These are phyloP conservation scores for Cladosporium sp. DNA, from an alignment of 2,329 filamentous ascomycete genomes.

Conservation along the genomic window DNA sequence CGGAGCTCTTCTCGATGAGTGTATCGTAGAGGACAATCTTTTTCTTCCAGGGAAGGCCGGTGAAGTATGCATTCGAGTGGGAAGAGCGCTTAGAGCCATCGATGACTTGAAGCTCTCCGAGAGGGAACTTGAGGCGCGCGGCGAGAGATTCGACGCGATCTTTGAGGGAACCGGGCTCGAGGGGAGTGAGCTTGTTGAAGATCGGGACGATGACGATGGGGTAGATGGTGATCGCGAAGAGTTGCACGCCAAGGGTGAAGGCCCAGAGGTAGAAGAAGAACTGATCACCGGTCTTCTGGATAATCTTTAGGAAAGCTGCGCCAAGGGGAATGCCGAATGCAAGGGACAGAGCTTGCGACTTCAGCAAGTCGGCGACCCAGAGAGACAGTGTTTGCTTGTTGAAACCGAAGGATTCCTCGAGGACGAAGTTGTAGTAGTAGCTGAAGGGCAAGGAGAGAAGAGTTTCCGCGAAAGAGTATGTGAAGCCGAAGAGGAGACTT, in stretches of 20 bases:
- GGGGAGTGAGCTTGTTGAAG: constrained; percentile 96
- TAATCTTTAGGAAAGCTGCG: constrained; percentile 86
- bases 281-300: constrained; percentile 85
- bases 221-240: constrained; percentile 95
- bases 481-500: constrained; percentile 86
- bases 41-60: constrained; percentile 98
- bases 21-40: constrained; percentile 99
- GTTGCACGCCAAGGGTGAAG: constrained; percentile 82
- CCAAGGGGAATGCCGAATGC: constrained; percentile 82
- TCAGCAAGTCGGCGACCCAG: constrained; percentile 86
- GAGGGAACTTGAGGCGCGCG: constrained; percentile 79
- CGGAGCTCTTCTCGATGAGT: constrained; percentile 88
- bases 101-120: constrained; percentile 91
- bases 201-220: constrained; percentile 88
- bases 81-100: constrained; percentile 84
- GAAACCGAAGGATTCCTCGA: constrained; percentile 97
- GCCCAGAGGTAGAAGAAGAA: constrained; percentile 99
- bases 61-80: constrained; percentile 93
- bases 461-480: constrained; percentile 78
- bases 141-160: constrained; percentile 80
- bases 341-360: constrained; percentile 77
- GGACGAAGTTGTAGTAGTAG: constrained; percentile 90
- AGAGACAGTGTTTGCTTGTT: constrained; percentile 93
- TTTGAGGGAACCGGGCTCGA: constrained; percentile 84
- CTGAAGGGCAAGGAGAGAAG: constrained; percentile 72